phyloP scores from a whole-genome alignment of 257 asterid species.

The Gentiana dahurica region DNA sequence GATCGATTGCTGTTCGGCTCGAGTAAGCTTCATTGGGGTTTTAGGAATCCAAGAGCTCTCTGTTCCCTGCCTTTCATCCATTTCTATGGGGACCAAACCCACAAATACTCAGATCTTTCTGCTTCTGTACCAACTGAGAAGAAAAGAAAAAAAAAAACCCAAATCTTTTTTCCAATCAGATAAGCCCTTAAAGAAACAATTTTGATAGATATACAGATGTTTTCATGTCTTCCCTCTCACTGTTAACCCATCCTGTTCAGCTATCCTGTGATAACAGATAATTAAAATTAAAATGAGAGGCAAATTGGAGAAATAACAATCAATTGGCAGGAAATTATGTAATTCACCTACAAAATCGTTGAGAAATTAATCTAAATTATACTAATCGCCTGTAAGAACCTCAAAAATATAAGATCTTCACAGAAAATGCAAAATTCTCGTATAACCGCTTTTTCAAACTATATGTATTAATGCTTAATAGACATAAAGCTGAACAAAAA shows the following conservation, averaged over 20 bases:
- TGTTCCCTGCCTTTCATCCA: conserved; percentile 36
- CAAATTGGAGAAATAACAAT: background rate
- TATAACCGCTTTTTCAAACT: no score
- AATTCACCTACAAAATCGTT: conserved; percentile 9
- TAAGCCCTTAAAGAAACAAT: background rate
- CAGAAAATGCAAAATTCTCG: background rate
- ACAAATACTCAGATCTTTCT: conserved; percentile 1
- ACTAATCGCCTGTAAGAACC: background rate
- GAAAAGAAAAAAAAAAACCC: no score
- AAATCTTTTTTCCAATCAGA: no score
- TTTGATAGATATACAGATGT: background rate
- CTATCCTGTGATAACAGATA: conserved; percentile 3
- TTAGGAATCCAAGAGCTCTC: conserved; percentile 48
- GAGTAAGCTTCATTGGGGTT: conserved; percentile 52
- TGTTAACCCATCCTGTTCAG: background rate
- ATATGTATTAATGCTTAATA: background rate
- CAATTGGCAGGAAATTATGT: background rate
- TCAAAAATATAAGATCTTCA: background rate
- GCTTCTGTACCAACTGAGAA: no score
- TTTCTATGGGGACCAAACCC: conserved; percentile 21
- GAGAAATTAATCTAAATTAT: background rate
- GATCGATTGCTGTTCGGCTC: conserved; percentile 24
- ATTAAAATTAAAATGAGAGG: background rate
- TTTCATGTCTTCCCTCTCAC: background rate
- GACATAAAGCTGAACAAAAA: background rate